phyloP scores from a whole-genome alignment of 2,329 filamentous ascomycete genomes.

The Neoascochyta sp. region DNA sequence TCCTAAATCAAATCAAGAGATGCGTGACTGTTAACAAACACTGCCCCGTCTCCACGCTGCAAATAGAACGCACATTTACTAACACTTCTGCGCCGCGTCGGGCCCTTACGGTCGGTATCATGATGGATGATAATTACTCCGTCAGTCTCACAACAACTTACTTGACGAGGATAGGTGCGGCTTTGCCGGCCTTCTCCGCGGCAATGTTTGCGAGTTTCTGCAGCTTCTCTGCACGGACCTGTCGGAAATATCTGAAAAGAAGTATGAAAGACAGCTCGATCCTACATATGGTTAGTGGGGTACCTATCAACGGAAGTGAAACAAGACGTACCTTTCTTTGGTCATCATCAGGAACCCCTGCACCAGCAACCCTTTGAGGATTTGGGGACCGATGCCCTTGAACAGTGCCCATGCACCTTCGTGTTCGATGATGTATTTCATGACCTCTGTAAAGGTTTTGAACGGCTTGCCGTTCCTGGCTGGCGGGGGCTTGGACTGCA shows the following conservation, averaged over 20 bases:
- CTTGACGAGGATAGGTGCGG: slow-evolving; percentile 32
- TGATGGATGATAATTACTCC: too few species aligned
- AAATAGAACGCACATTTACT: too few species aligned
- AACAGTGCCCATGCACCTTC: slow-evolving; percentile 83
- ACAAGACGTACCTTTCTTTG: slow-evolving; percentile 73
- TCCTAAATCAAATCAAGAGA: too few species aligned
- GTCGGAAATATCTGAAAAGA: slow-evolving; percentile 75
- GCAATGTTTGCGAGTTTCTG: slow-evolving; percentile 63
- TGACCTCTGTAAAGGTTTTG: slow-evolving; percentile 88
- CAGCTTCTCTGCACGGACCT: slow-evolving; percentile 66
- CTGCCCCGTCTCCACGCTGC: too few species aligned
- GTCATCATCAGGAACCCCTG: slow-evolving; percentile 99
- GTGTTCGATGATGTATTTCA: slow-evolving; percentile 86
- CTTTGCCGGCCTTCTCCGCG: slow-evolving; percentile 50
- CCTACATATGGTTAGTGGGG: slow-evolving; percentile 43
- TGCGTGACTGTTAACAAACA: too few species aligned
- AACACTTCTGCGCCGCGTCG: too few species aligned
- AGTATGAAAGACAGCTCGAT: slow-evolving; percentile 87
- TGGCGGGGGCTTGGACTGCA: slow-evolving; percentile 89
- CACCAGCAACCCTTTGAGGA: slow-evolving; percentile 86
- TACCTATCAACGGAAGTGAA: too few species aligned
- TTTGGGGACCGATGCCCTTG: slow-evolving; percentile 93
- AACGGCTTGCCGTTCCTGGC: slow-evolving; percentile 84
- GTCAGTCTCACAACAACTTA: slow-evolving; percentile 16
- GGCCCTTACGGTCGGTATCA: too few species aligned